Percentiles rank a stretch among this genome's conserved stretches.
Evolutionary conservation across 345 rosid species (phyloP).

Genomic region (Salix purpurea): DNA sequence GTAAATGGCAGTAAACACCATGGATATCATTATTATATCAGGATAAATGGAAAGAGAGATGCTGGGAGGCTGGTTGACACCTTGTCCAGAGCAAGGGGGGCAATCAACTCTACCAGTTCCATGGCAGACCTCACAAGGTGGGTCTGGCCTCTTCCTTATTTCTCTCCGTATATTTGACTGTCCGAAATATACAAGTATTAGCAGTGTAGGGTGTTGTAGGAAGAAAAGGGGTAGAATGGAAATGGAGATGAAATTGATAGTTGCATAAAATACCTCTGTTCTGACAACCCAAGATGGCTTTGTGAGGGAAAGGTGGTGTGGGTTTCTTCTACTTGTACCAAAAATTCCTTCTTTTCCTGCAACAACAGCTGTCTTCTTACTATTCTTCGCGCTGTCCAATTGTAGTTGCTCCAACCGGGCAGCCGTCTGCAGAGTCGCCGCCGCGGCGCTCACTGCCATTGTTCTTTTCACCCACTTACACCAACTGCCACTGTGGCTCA

Average conservation of each 20-base stretch:
- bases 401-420: conserved; percentile 16
- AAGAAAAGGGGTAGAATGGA: neutral
- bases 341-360: neutral
- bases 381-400: conserved; percentile 11
- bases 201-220: neutral
- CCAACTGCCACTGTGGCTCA: no score
- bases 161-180: conserved; percentile 53
- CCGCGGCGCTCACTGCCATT: neutral
- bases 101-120: conserved; percentile 70
- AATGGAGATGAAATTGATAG: neutral
- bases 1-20: neutral
- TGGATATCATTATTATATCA: neutral
- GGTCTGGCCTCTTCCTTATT: conserved; percentile 43
- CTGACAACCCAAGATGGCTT: conserved; percentile 72
- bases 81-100: conserved; percentile 58
- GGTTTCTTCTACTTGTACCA: neutral
- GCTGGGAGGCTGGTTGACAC: conserved; percentile 25
- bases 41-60: neutral
- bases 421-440: conserved; percentile 7
- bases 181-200: conserved; percentile 1
- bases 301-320: conserved; percentile 29
- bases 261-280: conserved; percentile 49
- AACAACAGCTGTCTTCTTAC: neutral
- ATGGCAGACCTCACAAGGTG: conserved; percentile 57
- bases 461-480: no score